Evolutionary conservation across 352 stramenopile species (phyloP).

Genomic region (Globisporangium sylvaticum): DNA sequence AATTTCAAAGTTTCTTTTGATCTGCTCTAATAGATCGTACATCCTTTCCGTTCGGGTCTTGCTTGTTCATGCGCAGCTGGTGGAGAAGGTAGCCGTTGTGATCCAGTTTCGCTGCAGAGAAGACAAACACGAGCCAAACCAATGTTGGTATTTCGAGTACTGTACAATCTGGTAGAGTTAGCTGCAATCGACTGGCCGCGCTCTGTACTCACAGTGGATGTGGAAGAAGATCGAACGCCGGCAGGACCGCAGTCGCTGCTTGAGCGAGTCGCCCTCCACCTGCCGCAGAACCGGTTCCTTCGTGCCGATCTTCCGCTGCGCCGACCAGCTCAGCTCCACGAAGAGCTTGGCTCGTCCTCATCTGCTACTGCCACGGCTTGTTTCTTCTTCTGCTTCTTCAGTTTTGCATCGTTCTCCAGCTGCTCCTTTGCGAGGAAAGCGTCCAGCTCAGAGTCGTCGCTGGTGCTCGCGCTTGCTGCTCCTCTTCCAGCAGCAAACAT

Average conservation of each 20-base stretch:
- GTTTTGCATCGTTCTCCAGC: constrained; percentile 28
- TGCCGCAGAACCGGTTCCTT: constrained; percentile 65
- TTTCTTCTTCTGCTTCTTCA: constrained; percentile 29
- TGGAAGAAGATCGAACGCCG: constrained; percentile 75
- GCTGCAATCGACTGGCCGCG: too few relatives aligned
- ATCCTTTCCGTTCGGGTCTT: constrained; percentile 75
- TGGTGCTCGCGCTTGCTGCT: background rate
- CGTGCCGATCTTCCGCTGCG: constrained; percentile 55
- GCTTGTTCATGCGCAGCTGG: constrained; percentile 55
- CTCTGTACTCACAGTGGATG: constrained; percentile 46
- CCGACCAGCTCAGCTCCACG: constrained; percentile 63
- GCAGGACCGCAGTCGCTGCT: constrained; percentile 61
- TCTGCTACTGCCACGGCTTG: constrained; percentile 13
- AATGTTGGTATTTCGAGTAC: background rate
- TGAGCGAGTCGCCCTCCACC: constrained; percentile 67
- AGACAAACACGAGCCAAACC: background rate
- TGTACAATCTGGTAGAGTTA: too few relatives aligned
- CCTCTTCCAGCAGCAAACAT: constrained; percentile 9
- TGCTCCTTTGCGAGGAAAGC: constrained; percentile 51
- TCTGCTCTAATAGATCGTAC: constrained; percentile 20
- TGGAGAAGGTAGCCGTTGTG: constrained; percentile 61
- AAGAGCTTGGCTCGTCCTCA: constrained; percentile 62
- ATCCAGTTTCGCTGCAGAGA: constrained; percentile 51
- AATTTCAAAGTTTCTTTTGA: too few relatives aligned
- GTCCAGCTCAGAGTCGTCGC: constrained; percentile 37